phyloP scores from a whole-genome alignment of 148 eudicot genomes.

The Diospyros kaki region DNA sequence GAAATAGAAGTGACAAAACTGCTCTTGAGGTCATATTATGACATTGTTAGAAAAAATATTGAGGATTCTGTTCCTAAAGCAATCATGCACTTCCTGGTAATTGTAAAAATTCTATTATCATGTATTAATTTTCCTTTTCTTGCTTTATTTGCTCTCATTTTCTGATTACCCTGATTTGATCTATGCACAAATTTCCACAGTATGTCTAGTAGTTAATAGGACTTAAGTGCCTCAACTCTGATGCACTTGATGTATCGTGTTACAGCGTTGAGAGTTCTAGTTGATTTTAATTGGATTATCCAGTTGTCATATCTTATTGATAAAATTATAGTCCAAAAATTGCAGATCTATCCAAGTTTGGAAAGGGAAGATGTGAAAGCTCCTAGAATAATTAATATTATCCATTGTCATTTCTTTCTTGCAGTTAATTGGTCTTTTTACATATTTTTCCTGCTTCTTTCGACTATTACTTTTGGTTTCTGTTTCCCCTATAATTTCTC shows the following conservation, averaged over 20 bases:
- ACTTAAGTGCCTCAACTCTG: background rate
- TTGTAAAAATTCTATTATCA: background rate
- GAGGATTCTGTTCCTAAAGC: slow-evolving; percentile 95
- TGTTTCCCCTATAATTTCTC: too few relatives aligned
- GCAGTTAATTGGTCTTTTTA: too few relatives aligned
- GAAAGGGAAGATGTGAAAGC: background rate
- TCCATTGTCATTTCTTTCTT: too few relatives aligned
- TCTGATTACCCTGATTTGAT: background rate
- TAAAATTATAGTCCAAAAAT: background rate
- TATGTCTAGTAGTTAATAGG: background rate
- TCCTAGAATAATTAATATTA: too few relatives aligned
- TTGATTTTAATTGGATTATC: background rate
- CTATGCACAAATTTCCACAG: background rate
- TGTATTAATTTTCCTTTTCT: background rate
- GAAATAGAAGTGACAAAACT: slow-evolving; percentile 82
- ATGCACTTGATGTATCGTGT: background rate
- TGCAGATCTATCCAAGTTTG: background rate
- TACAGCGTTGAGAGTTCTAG: background rate
- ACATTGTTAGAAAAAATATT: slow-evolving; percentile 89
- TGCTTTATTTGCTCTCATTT: background rate
- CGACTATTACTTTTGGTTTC: too few relatives aligned
- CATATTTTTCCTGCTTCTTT: too few relatives aligned
- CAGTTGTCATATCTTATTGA: background rate
- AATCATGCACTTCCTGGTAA: slow-evolving; percentile 99
- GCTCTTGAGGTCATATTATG: slow-evolving; percentile 87